Base-by-base conservation (phyloP, 345 rosid genomes). In the Eucalyptus regnans region DNA sequence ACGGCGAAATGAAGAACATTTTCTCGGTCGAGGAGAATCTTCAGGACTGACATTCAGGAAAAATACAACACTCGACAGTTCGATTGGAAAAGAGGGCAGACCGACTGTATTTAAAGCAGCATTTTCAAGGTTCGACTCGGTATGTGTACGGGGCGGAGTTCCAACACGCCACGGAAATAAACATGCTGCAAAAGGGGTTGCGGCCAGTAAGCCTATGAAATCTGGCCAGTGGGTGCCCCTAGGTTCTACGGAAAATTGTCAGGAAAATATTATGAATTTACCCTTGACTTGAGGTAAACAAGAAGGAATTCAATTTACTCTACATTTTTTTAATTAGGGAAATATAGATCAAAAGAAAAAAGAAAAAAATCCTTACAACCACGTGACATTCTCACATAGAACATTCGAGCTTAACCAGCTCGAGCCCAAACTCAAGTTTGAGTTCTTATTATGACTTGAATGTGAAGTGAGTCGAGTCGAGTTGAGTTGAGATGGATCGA, bases 381-480 rank as follows among this genome's bases (percentile, higher is more conserved):
- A n/a, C 37, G 14, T 66, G 7, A 8, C 17, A n/a, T n/a, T 7
- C 11, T 66, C 76, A 1, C 41, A 15, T 16, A 9, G 23, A 17
- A 68, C 43, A 68, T 33, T 68, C 3, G 23, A 33, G 25, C 23
- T 16, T 33, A 68, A 68, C 9, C 22, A 33, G 44, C 80, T 68
- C 6, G 20, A 66, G 20, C 9, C 22, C 23, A 16, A 16, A 68
- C 18, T 68, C 2, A 6, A 31, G 22, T 4, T 15, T 7, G 12
- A 17, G 44, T 68, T 68, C 44, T 1, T 68, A 17, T 33, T 33
- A 5, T 33, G 17, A 68, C 25, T 68, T 5, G 43, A 17, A 16
- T 33, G 12, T 9, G 25, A 68, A 33, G 11, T 33, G 7, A 68
- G 12, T 33, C 0, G 44, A 68, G 4, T 3, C 0, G 44, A 9